phyloP scores from a whole-genome alignment of 805 yeast species.

The Ogataea polymorpha region DNA sequence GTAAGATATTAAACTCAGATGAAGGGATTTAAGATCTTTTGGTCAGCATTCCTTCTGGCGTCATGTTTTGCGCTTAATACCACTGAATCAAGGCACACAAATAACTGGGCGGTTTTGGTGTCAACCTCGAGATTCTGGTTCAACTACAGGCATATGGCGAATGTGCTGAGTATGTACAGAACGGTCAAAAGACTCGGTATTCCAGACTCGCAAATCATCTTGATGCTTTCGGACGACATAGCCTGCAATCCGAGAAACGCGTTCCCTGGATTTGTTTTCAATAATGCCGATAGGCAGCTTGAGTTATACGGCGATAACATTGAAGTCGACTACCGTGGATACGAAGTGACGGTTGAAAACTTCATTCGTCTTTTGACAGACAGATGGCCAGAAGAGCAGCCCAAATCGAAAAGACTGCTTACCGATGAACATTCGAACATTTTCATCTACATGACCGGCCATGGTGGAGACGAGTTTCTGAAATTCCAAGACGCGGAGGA shows the following conservation, averaged over 20 bases:
- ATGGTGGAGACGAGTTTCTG: slow-evolving; percentile 96
- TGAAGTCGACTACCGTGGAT: slow-evolving; percentile 96
- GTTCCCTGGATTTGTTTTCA: slow-evolving; percentile 93
- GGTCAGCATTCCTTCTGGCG: neutral
- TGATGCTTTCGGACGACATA: slow-evolving; percentile 95
- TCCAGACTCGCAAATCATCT: slow-evolving; percentile 94
- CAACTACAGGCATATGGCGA: slow-evolving; percentile 97
- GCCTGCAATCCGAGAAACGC: slow-evolving; percentile 96
- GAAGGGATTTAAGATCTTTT: neutral
- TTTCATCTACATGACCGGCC: slow-evolving; percentile 94
- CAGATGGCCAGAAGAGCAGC: slow-evolving; percentile 93
- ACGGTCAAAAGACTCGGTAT: slow-evolving; percentile 95
- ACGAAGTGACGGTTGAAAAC: slow-evolving; percentile 97
- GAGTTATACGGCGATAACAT: slow-evolving; percentile 93
- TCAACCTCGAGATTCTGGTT: slow-evolving; percentile 98
- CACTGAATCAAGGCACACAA: slow-evolving; percentile 48
- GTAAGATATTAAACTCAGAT: neutral
- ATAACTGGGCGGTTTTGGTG: slow-evolving; percentile 83
- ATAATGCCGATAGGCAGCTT: slow-evolving; percentile 85
- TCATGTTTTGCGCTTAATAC: slow-evolving; percentile 4
- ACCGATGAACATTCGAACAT: slow-evolving; percentile 95
- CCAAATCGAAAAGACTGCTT: slow-evolving; percentile 82
- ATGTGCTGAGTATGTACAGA: slow-evolving; percentile 88
- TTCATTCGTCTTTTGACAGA: slow-evolving; percentile 90
- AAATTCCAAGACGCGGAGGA: slow-evolving; percentile 99